Percentiles rank a stretch among this genome's conserved stretches.
These are phyloP conservation scores for Barnettozyma botsteinii DNA, from an alignment of 805 yeast genomes.

Conservation along the genomic window DNA sequence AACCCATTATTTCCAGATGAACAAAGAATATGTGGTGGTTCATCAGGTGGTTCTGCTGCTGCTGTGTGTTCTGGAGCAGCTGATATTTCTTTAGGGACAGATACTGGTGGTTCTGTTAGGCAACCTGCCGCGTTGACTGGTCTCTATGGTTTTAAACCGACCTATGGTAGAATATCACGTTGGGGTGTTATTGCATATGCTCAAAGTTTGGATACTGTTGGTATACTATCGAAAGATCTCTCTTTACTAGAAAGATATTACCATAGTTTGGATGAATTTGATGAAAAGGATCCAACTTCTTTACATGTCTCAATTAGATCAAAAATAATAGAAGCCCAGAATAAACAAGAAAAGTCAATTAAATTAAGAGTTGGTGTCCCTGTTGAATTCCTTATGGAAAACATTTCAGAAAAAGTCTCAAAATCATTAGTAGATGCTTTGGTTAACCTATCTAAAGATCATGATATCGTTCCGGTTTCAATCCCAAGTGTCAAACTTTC, in stretches of 20 bases:
- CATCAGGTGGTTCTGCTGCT: slow-evolving; percentile 95
- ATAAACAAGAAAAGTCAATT: slow-evolving; percentile 1
- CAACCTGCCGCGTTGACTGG: slow-evolving; percentile 88
- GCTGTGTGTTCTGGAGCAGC: slow-evolving; percentile 70
- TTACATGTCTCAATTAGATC: slow-evolving; percentile 34
- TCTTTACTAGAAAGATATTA: slow-evolving; percentile 43
- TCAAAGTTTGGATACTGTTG: slow-evolving; percentile 92
- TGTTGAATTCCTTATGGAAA: slow-evolving; percentile 53
- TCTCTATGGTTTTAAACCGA: slow-evolving; percentile 83
- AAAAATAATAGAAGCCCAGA: slow-evolving; percentile 1
- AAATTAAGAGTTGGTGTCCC: slow-evolving; percentile 65
- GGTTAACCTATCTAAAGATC: slow-evolving; percentile 34
- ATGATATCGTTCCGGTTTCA: slow-evolving; percentile 55
- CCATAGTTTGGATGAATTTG: slow-evolving; percentile 50
- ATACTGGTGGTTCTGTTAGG: slow-evolving; percentile 95
- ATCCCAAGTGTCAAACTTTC: slow-evolving; percentile 62
- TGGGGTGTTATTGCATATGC: slow-evolving; percentile 93
- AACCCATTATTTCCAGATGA: slow-evolving; percentile 44
- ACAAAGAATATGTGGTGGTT: slow-evolving; percentile 69
- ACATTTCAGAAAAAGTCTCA: slow-evolving; percentile 43
- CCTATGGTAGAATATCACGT: slow-evolving; percentile 87
- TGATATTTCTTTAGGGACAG: slow-evolving; percentile 84
- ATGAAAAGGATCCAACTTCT: slow-evolving; percentile 76
- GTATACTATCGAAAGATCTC: slow-evolving; percentile 57
- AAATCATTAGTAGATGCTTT: slow-evolving; percentile 43